Evolutionary conservation across 768 basidiomycete genomes (phyloP).

Genomic region (Pulveroboletus sp.): DNA sequence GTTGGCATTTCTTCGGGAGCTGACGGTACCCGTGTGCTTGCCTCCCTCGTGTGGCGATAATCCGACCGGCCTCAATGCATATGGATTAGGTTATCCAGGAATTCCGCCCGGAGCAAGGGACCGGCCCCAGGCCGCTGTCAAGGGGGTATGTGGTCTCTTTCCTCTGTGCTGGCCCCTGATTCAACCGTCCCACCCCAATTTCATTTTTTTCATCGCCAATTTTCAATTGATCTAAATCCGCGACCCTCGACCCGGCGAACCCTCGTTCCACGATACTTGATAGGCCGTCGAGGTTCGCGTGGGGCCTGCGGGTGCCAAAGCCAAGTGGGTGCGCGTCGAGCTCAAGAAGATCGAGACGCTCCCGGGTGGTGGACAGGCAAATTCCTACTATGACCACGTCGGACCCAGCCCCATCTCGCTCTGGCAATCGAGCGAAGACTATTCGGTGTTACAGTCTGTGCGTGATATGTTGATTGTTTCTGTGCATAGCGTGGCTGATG

Average conservation of each 20-base stretch:
- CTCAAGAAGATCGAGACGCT: constrained; percentile 86
- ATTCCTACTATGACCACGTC: constrained; percentile 75
- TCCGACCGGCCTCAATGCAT: constrained; percentile 3
- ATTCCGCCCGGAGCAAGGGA: constrained; percentile 77
- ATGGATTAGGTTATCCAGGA: constrained; percentile 70
- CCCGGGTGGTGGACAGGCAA: constrained; percentile 62
- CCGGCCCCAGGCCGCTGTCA: constrained; percentile 77
- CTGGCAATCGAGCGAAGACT: constrained; percentile 80
- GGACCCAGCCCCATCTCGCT: constrained; percentile 79
- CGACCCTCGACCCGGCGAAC: constrained; percentile 6
- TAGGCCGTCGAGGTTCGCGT: constrained; percentile 86
- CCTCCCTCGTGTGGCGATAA: constrained; percentile 1
- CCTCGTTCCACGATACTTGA: neutral
- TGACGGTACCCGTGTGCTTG: constrained; percentile 2
- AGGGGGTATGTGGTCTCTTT: constrained; percentile 59
- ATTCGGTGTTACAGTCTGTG: constrained; percentile 63
- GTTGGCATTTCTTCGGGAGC: neutral
- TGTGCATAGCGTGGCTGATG: constrained; percentile 2
- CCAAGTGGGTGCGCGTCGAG: constrained; percentile 90
- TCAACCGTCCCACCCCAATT: neutral
- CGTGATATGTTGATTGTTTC: constrained; percentile 14
- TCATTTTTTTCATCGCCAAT: constrained; percentile 7
- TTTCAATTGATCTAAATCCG: neutral
- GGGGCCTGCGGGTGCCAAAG: constrained; percentile 72
- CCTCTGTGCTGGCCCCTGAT: constrained; percentile 1